Conservation (phyloP, 352 stramenopile species). For the Globisporangium emineosum region DNA sequence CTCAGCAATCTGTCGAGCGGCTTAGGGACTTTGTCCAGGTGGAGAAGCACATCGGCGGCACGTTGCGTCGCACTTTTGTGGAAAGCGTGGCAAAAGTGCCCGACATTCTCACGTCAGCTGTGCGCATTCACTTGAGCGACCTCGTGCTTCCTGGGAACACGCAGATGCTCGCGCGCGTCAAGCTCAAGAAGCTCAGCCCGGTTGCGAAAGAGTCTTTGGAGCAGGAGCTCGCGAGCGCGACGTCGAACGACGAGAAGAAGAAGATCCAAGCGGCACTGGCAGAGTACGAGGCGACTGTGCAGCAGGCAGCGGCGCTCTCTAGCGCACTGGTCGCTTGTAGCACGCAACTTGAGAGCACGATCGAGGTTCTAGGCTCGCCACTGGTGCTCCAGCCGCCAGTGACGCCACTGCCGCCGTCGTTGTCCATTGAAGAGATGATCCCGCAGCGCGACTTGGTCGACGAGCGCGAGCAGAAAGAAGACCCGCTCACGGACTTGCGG, state of each 20-base stretch:
- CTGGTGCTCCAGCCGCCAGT: slow-evolving; percentile 40
- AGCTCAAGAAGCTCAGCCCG: slow-evolving; percentile 26
- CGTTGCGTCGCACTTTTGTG: slow-evolving; percentile 29
- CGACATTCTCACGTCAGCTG: slow-evolving; percentile 29
- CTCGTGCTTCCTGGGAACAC: slow-evolving; percentile 34
- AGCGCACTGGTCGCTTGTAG: slow-evolving; percentile 19
- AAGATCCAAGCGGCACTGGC: slow-evolving; percentile 52
- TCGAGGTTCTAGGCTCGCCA: slow-evolving; percentile 32
- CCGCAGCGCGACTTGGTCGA: slow-evolving; percentile 40
- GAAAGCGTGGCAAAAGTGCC: slow-evolving; percentile 28
- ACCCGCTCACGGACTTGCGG: slow-evolving; percentile 41
- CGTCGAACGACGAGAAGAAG: slow-evolving; percentile 76
- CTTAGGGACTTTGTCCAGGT: slow-evolving; percentile 49
- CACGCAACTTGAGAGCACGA: slow-evolving; percentile 27
- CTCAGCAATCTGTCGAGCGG: slow-evolving; percentile 28
- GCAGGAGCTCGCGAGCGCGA: slow-evolving; percentile 44
- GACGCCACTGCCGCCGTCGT: slow-evolving; percentile 20
- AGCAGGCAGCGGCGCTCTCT: slow-evolving; percentile 27
- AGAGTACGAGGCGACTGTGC: slow-evolving; percentile 51
- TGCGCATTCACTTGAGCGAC: slow-evolving; percentile 34
- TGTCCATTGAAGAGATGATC: slow-evolving; percentile 51
- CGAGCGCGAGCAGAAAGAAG: slow-evolving; percentile 39
- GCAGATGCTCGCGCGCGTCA: slow-evolving; percentile 10
- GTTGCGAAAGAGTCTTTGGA: slow-evolving; percentile 48
- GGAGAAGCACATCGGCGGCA: slow-evolving; percentile 36